Percentiles rank a stretch among this genome's conserved stretches.
phyloP scores from a whole-genome alignment of 768 basidiomycete genomes.

The Asterophora lycoperdoides region DNA sequence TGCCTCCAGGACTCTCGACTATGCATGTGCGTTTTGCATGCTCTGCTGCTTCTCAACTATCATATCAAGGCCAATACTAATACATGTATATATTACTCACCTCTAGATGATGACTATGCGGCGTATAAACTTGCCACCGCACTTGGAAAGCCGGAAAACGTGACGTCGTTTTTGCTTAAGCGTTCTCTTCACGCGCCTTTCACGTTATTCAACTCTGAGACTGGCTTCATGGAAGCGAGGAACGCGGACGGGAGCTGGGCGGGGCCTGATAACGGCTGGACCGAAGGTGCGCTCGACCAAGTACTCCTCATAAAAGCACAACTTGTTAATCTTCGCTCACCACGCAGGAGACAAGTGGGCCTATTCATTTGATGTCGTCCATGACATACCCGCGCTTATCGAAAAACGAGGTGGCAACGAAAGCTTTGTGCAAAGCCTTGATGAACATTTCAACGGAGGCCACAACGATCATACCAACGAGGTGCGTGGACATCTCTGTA shows the following conservation, averaged over 20 bases:
- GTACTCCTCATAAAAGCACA: background rate
- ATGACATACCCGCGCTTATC: conserved; percentile 62
- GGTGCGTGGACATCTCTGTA: conserved; percentile 32
- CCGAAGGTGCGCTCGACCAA: conserved; percentile 53
- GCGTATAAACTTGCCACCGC: conserved; percentile 56
- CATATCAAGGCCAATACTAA: too few relatives aligned
- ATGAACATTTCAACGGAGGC: conserved; percentile 53
- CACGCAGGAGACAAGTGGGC: conserved; percentile 48
- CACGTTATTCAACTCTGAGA: conserved; percentile 61
- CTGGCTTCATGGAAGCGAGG: conserved; percentile 81
- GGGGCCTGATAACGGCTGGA: conserved; percentile 71
- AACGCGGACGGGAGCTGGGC: conserved; percentile 69
- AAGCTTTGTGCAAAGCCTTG: conserved; percentile 62
- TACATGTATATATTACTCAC: too few relatives aligned
- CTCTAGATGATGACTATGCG: conserved; percentile 73
- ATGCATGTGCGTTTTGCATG: conserved; percentile 52
- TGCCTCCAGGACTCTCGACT: conserved; percentile 73
- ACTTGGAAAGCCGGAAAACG: conserved; percentile 47
- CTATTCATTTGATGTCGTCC: conserved; percentile 76
- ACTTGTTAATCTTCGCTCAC: background rate
- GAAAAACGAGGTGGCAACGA: conserved; percentile 59
- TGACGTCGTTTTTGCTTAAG: conserved; percentile 44
- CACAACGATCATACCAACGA: conserved; percentile 85
- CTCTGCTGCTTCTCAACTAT: too few relatives aligned
- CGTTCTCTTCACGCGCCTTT: conserved; percentile 56